Evolutionary conservation across 208 protist species (phyloP).

Genomic region (Endotrypanum monterogeii): DNA sequence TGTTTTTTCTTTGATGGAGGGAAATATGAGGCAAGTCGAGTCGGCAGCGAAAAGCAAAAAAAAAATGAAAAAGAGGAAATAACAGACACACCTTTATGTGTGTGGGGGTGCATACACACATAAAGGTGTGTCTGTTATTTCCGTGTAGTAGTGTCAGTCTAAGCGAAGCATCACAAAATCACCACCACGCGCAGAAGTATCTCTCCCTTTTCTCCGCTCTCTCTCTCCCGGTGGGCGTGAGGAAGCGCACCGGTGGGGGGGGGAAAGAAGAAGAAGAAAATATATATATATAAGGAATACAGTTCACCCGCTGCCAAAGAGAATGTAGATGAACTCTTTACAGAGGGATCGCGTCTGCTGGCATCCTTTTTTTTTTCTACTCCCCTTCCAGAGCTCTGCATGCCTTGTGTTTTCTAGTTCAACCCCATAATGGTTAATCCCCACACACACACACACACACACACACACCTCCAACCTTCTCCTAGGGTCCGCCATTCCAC

Average conservation of each 20-base stretch:
- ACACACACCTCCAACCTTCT: too few relatives aligned
- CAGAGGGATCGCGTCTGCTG: neutral
- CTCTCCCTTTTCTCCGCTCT: too few relatives aligned
- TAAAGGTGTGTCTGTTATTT: neutral
- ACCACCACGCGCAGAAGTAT: neutral
- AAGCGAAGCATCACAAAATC: neutral
- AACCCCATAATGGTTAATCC: neutral
- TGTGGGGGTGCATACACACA: too few relatives aligned
- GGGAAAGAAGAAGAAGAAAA: neutral
- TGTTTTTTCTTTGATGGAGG: neutral
- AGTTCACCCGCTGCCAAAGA: neutral
- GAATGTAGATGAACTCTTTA: neutral
- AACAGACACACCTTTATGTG: neutral
- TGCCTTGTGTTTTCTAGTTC: neutral
- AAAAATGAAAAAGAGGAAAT: neutral
- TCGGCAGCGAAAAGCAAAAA: neutral
- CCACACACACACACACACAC: too few relatives aligned
- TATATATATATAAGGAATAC: too few relatives aligned
- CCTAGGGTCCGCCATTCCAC: too few relatives aligned
- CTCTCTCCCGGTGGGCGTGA: too few relatives aligned
- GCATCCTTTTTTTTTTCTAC: neutral
- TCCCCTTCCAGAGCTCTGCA: too few relatives aligned
- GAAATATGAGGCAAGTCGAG: neutral
- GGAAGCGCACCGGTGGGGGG: too few relatives aligned
- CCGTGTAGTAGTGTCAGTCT: neutral